Evolutionary conservation across 2,329 filamentous ascomycete species (phyloP), one percentile per base, ranked within the genome.

Genomic region (Pseudocercospora macadamiae): DNA sequence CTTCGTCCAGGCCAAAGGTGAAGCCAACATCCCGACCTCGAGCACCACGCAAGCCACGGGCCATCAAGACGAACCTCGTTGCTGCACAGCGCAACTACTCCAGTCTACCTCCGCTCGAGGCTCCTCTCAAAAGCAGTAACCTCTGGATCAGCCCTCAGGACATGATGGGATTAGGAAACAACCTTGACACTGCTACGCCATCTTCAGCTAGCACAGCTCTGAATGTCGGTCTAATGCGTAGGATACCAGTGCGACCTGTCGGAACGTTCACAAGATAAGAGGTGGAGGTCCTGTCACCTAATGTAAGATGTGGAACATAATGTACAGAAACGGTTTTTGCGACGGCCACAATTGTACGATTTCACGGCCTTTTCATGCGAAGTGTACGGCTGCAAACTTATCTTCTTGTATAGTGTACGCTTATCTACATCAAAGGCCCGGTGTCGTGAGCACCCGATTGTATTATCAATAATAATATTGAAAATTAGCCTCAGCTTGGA

Each of bases 11-110:
- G 8, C 39, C 55, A 30, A 54, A 53, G 30, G 5, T 47, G 5
- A 57, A 56, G 21, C 12, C 37, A 7, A 14, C 47, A 30, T n/a
- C 47, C 16, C 26, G 47, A 30, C 30, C 42, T n/a, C 52, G 57
- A 45, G 47, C 51, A 10, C 21, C 57, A n/a, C 44, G 54, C 7
- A 55, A 54, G 36, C 47, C 49, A 7, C 53, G 53, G 10, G 28
- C 16, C 1, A 32, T 54, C 23, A 52, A 60, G 37, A 14, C 51
- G 26, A 53, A 56, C 51, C 34, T 39, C n/a, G 55, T 59, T 39
- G 53, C 53, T 19, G 47, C 53, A 10, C 51, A 53, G 32, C 42
- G 53, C 3, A 55, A 16, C 39, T 45, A 21, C 30, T 55, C 21
- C 23, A 52, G 14, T 52, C 53, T 14, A 37, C 47, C 26, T 53